Evolutionary conservation across 768 basidiomycete species (phyloP).

Genomic region (Rhodotorula diobovata): DNA sequence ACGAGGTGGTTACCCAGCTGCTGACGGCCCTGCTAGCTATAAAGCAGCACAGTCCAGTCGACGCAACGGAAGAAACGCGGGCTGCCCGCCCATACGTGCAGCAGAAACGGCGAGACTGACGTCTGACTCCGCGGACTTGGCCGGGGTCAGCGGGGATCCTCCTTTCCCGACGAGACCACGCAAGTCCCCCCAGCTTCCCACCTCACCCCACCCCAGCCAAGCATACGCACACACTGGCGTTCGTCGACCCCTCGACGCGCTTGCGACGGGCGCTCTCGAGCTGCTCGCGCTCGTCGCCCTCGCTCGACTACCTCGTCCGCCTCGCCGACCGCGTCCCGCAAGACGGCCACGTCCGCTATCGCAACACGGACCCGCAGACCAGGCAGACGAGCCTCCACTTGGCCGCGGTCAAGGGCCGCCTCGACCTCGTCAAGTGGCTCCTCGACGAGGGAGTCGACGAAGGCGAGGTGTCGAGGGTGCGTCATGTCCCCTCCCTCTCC

Average conservation of each 20-base stretch:
- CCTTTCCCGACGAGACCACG: too few relatives aligned
- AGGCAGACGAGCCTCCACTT: constrained; percentile 22
- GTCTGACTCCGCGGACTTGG: too few relatives aligned
- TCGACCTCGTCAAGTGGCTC: constrained; percentile 40
- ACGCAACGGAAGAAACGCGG: too few relatives aligned
- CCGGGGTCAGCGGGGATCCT: too few relatives aligned
- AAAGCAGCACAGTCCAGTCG: too few relatives aligned
- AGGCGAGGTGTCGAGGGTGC: constrained; percentile 37
- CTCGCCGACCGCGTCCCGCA: constrained; percentile 12
- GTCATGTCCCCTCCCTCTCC: neutral
- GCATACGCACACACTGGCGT: neutral
- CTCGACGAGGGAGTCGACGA: constrained; percentile 40
- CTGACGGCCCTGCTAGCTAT: too few relatives aligned
- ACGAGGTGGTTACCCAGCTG: too few relatives aligned
- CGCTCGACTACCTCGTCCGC: constrained; percentile 17
- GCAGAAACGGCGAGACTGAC: too few relatives aligned
- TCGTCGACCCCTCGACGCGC: neutral
- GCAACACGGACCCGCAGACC: constrained; percentile 31
- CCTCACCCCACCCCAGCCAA: neutral
- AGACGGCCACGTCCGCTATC: constrained; percentile 10
- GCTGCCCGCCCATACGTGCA: too few relatives aligned
- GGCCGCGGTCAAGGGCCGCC: constrained; percentile 9
- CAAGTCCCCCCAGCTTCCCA: too few relatives aligned
- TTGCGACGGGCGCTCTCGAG: constrained; percentile 14
- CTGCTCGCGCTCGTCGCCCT: neutral